These are phyloP conservation scores for Actinomucor elegans DNA, from an alignment of 371 early-diverging fungal species.

Conservation along the genomic window DNA sequence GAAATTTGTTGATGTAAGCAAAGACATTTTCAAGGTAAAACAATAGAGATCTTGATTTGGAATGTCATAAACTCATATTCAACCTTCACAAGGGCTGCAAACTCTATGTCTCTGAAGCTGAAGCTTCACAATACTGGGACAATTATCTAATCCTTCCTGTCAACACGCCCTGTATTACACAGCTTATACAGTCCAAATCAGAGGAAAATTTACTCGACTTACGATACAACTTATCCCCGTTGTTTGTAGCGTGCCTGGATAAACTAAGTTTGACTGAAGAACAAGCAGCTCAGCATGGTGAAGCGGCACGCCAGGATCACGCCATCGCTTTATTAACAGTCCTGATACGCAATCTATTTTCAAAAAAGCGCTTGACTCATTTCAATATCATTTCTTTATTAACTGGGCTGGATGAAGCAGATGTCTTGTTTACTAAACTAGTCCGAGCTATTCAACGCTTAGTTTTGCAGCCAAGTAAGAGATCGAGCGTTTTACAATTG, in stretches of 20 bases:
- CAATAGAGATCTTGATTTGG: not conserved
- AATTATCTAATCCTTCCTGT: slow-evolving; percentile 45
- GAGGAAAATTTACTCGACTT: slow-evolving; percentile 46
- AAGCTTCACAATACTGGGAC: slow-evolving; percentile 38
- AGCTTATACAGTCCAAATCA: slow-evolving; percentile 32
- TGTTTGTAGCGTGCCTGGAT: slow-evolving; percentile 38
- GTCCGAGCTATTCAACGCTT: slow-evolving; percentile 32
- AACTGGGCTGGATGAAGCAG: slow-evolving; percentile 53
- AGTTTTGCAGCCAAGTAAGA: slow-evolving; percentile 13
- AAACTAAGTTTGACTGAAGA: slow-evolving; percentile 3
- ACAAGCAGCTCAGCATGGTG: slow-evolving; percentile 6
- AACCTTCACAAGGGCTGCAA: not conserved
- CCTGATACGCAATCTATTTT: slow-evolving; percentile 49
- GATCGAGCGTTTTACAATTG: slow-evolving; percentile 34
- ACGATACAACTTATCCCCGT: slow-evolving; percentile 29
- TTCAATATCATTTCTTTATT: slow-evolving; percentile 57
- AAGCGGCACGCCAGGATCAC: slow-evolving; percentile 29
- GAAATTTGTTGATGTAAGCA: slow-evolving; percentile 56
- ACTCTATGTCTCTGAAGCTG: not conserved
- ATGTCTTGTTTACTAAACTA: slow-evolving; percentile 43
- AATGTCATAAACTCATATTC: not conserved
- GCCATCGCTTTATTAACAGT: slow-evolving; percentile 36
- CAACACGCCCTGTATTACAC: slow-evolving; percentile 38
- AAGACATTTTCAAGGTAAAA: slow-evolving; percentile 48
- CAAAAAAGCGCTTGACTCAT: slow-evolving; percentile 49